phyloP scores from a whole-genome alignment of 208 protist genomes.

The Herpetomonas tarakana region DNA sequence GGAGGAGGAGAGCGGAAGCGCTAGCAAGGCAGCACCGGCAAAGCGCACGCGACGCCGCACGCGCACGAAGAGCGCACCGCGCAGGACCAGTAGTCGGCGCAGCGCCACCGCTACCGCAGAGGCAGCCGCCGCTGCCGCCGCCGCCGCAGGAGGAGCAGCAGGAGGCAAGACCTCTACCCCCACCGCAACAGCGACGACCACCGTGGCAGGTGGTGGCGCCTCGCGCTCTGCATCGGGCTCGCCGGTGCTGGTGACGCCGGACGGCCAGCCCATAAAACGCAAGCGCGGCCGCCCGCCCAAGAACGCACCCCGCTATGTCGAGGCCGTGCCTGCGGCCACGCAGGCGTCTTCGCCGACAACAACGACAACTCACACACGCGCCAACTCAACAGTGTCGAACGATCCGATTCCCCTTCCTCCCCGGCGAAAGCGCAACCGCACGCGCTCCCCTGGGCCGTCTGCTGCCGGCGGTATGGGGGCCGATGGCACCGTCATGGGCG shows the following conservation, averaged over 20 bases:
- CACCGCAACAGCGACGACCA: too few species aligned
- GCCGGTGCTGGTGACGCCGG: neutral
- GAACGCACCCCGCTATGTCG: constrained; percentile 15
- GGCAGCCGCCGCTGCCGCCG: neutral
- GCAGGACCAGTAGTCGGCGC: neutral
- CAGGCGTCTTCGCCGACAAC: neutral
- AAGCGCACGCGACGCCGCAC: neutral
- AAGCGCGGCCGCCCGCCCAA: constrained; percentile 63
- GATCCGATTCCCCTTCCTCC: too few species aligned
- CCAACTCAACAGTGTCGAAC: too few species aligned
- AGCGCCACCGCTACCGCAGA: neutral
- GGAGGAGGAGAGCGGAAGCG: constrained; percentile 11
- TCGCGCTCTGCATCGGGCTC: neutral
- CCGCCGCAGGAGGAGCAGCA: too few species aligned
- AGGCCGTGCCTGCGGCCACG: constrained; percentile 10
- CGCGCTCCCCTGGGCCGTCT: too few species aligned
- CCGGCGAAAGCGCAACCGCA: too few species aligned
- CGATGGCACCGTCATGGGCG: neutral
- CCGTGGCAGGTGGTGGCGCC: too few species aligned
- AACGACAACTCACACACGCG: neutral
- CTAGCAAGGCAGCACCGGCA: constrained; percentile 13
- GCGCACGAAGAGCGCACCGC: neutral
- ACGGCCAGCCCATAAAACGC: constrained; percentile 38
- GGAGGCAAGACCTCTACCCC: too few species aligned
- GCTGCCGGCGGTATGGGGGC: neutral